Evolutionary conservation across 2,329 filamentous ascomycete species (phyloP).

Genomic region (Aspergillus sp.): DNA sequence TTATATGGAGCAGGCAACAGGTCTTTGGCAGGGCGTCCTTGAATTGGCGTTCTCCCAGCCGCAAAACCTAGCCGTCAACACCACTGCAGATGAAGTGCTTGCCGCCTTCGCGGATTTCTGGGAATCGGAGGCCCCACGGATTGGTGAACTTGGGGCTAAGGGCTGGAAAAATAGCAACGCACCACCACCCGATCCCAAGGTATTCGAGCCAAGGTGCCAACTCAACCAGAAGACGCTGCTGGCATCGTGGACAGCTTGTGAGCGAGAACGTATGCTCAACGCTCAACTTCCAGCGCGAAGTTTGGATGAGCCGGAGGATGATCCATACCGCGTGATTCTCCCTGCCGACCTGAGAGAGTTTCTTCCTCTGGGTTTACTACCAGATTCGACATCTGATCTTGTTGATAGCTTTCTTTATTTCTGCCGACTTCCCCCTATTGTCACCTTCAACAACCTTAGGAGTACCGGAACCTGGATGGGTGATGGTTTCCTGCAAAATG

Average conservation of each 20-base stretch:
- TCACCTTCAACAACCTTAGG: conserved; percentile 21
- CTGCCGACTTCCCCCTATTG: conserved; percentile 60
- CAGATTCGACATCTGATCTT: conserved; percentile 47
- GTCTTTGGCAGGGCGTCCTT: conserved; percentile 78
- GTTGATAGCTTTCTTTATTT: conserved; percentile 72
- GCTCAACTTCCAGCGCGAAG: conserved; percentile 68
- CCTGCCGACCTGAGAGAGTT: conserved; percentile 71
- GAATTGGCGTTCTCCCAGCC: conserved; percentile 69
- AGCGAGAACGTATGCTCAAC: conserved; percentile 50
- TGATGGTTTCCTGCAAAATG: conserved; percentile 57
- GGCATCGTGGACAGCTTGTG: conserved; percentile 51
- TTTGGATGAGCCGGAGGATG: conserved; percentile 72
- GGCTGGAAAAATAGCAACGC: conserved; percentile 60
- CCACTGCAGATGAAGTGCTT: conserved; percentile 17
- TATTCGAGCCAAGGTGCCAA: conserved; percentile 21
- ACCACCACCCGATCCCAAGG: conserved; percentile 35
- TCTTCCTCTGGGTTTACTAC: conserved; percentile 44
- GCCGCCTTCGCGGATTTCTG: conserved; percentile 71
- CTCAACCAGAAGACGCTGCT: conserved; percentile 35
- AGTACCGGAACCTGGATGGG: conserved; percentile 40
- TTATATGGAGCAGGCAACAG: conserved; percentile 73
- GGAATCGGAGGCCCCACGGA: conserved; percentile 77
- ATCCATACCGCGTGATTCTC: conserved; percentile 79
- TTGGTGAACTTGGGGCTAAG: conserved; percentile 70
- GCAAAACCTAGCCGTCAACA: conserved; percentile 21